Percentiles rank a stretch among this genome's conserved stretches.
Evolutionary conservation across 495 filamentous ascomycete genomes (phyloP).

Genomic region (Hypoxylon cercidicola): DNA sequence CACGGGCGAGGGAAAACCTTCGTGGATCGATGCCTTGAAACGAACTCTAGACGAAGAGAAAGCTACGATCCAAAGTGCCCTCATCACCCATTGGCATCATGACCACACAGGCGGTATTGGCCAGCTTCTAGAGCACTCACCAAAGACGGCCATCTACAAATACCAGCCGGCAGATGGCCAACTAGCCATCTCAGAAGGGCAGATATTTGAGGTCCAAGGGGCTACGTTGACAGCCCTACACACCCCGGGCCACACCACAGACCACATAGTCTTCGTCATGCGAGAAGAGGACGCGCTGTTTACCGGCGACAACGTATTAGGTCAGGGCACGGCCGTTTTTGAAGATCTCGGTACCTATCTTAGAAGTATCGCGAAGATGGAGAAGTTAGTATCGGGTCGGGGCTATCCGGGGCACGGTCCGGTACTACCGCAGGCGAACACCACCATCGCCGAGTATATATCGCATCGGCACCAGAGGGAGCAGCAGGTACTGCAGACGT

Average conservation of each 20-base stretch:
- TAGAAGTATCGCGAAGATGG: constrained; percentile 77
- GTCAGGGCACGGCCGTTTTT: constrained; percentile 93
- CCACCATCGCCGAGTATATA: constrained; percentile 82
- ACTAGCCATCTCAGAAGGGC: constrained; percentile 71
- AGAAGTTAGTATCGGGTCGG: constrained; percentile 67
- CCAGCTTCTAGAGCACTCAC: constrained; percentile 71
- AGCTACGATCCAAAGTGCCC: constrained; percentile 67
- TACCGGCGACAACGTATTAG: constrained; percentile 94
- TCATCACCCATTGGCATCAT: constrained; percentile 91
- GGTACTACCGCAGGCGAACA: constrained; percentile 72
- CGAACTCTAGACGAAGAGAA: constrained; percentile 71
- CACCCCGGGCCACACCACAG: constrained; percentile 86
- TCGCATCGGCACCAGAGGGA: constrained; percentile 81
- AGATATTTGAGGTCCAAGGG: constrained; percentile 78
- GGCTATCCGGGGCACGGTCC: constrained; percentile 91
- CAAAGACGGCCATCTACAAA: constrained; percentile 66
- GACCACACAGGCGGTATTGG: constrained; percentile 83
- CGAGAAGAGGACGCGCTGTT: constrained; percentile 88
- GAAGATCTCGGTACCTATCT: constrained; percentile 83
- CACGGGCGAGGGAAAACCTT: constrained; percentile 75
- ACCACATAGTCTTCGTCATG: constrained; percentile 81
- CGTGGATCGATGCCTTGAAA: constrained; percentile 69
- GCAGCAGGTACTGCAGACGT: constrained; percentile 77
- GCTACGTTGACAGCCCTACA: constrained; percentile 78
- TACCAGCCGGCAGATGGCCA: constrained; percentile 60